These are phyloP conservation scores for Physcomitrellopsis africana DNA, from an alignment of 225 moss, liverwort and hornwort genomes.

Conservation along the genomic window DNA sequence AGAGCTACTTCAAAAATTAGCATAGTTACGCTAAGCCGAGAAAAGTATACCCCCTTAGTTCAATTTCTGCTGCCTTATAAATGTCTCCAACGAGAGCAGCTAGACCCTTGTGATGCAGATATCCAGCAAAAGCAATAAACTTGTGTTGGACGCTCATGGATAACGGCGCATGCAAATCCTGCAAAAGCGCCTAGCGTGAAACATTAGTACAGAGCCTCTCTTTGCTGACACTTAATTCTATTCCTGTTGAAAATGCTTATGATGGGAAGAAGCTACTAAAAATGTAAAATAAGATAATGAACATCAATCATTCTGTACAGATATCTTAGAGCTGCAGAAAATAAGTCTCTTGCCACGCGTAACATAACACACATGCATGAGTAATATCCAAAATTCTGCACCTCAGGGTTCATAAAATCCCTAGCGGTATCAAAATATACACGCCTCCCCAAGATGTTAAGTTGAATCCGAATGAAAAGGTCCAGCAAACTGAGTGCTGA, in stretches of 20 bases:
- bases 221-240: not conserved
- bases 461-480: conserved; percentile 80
- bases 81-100: conserved; percentile 56
- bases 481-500: conserved; percentile 81
- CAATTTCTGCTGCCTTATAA: conserved; percentile 61
- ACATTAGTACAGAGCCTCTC: not conserved
- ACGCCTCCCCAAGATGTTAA: conserved; percentile 80
- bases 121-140: conserved; percentile 82
- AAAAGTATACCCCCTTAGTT: conserved; percentile 58
- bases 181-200: conserved; percentile 23
- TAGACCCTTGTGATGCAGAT: conserved; percentile 73
- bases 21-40: not conserved
- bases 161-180: conserved; percentile 65
- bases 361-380: not conserved
- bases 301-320: not conserved
- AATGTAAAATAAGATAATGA: not conserved
- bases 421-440: conserved; percentile 82
- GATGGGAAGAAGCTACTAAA: not conserved
- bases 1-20: not conserved
- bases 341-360: not conserved
- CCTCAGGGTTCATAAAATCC: conserved; percentile 63
- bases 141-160: conserved; percentile 80
- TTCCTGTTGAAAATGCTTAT: not conserved
- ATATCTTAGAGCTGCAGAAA: not conserved
- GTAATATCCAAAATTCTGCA: conserved; percentile 22